Base-by-base conservation (phyloP, 306 rosid species). In the Mucuna pruriens region DNA sequence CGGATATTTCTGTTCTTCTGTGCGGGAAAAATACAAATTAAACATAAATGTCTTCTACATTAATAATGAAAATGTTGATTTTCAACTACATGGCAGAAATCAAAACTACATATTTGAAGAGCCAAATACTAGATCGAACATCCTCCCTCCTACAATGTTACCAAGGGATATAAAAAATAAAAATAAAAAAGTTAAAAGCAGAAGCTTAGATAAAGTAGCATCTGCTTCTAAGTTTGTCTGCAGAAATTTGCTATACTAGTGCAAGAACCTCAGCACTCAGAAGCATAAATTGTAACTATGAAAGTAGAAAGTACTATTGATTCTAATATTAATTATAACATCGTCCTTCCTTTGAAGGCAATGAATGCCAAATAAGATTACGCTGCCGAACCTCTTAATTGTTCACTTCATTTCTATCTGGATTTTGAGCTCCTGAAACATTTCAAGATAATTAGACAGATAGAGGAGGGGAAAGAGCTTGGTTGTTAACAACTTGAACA, bases 361-460 rank as follows among this genome's bases (percentile, higher is more conserved):
- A 85, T 63, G 46, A 70, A 79, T 69, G 64, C 52, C 83, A 68
- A 78, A 71, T 74, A 62, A 78, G 77, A 71, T 75, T 76, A 72
- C 2, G 20, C 72, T 73, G 48, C 75, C 60, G 17, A 83, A 33
- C 52, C 78, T 23, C 79, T 80, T 83, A 76, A 55, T 62, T 36
- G 75, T 77, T 40, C 23, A 16, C 78, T 48, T 83, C 86, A 36
- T 38, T 76, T 83, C 75, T 79, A 33, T 69, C 88, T 42, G 82
- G 49, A 73, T 39, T 78, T 39, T 76, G 80, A 20, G 52, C 67
- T 23, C 88, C 91, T 88, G 88, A 74, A 62, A 74, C 39, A 46
- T 55, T 62, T 74, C 11, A 31, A 75, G 17, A 42, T 44, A 62
- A 48, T 76, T 65, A 48, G 16, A 48, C 26, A 64, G 38, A 16